Base-by-base conservation (phyloP, 2,329 filamentous ascomycete genomes). In the Aspergillus chevalieri region DNA sequence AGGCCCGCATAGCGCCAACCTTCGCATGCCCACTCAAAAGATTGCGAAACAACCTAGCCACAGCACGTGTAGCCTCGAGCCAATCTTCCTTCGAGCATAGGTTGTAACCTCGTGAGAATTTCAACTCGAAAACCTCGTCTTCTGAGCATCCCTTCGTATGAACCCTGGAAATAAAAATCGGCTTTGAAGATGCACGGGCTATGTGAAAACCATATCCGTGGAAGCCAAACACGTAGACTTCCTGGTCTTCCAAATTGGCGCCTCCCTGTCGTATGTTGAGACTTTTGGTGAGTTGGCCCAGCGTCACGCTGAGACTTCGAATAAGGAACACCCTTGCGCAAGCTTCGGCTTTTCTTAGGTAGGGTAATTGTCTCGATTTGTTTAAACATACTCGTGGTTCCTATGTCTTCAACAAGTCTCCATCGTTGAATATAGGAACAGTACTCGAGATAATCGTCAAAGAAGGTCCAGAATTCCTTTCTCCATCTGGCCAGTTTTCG, bases 31-130 rank as follows among this genome's bases (percentile, higher is more conserved):
- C 51, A 38, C 53, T 53, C 4, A 50, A 22, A 7, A 53, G 41
- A 36, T 54, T 53, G 5, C 51, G 36, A 42, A 57, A 50, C 22
- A 57, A 39, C 24, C 53, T 46, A 14, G 51, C 9, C 42, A 55
- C 48, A 14, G 24, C 52, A 30, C 53, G 44, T 15, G 39, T 49
- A 14, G 47, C 54, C 39, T 52, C 52, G 3, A 55, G 22, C 44
- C 48, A 57, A 30, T 53, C 51, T 9, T 50, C n/a, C 51, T 50
- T 54, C 34, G 43, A 26, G 26, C 22, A 47, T 4, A 52, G 38
- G 44, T 55, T 34, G 38, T 54, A 54, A 60, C 52, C 45, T 12
- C 47, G 36, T 2, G 52, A 50, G 17, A 51, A 51, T 3, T 44
- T 4, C 44, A 53, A 19, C 3, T 50, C 38, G 21, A 50, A n/a